Base-by-base conservation (phyloP, 441 rosid genomes). In the Codiaeum variegatum region DNA sequence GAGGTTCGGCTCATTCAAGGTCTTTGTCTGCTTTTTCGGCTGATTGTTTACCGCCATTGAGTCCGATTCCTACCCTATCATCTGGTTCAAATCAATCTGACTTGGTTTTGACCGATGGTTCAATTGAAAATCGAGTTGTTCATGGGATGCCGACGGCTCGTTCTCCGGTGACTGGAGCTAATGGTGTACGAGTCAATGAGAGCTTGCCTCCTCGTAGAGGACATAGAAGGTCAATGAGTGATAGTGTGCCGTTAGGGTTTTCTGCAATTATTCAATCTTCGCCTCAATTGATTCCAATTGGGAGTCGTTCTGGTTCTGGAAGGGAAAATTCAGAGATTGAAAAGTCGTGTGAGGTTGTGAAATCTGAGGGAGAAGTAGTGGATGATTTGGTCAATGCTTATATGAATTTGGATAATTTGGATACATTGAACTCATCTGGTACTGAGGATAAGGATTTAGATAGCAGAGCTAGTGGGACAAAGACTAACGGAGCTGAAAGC, bases 391-490 rank as follows among this genome's bases (percentile, higher is more conserved):
- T 94, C 77, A 90, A 88, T 19, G 92, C 96, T 0, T 91, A 88
- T 70, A 91, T 94, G 94, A 91, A 94, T 85, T 84, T 91, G 79
- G 98, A 94, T 1, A 85, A 82, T 58, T 89, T 92, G 15, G 97
- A 92, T 79, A 86, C 81, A 0, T 78, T 92, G 82, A 92, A 92
- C 81, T 88, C 97, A 13, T 89, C 95, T 0, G 92, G 87, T 40
- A 86, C 89, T 28, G 95, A 89, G 73, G 91, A 87, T 78, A 90
- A 83, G 64, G 97, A 93, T 76, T 79, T 91, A 86, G 97, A 90
- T 63, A 92, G 96, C 64, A 80, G 91, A 74, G 96, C 88, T 0
- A 94, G 97, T 60, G 93, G 95, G 49, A 83, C 94, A 2, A 92
- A 86, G 82, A 89, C 95, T 1, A 87, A 87, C 55, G 96, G 93